Base-by-base conservation (phyloP, 139 green algal species). In the Auxenochlorella pyrenoidosa region DNA sequence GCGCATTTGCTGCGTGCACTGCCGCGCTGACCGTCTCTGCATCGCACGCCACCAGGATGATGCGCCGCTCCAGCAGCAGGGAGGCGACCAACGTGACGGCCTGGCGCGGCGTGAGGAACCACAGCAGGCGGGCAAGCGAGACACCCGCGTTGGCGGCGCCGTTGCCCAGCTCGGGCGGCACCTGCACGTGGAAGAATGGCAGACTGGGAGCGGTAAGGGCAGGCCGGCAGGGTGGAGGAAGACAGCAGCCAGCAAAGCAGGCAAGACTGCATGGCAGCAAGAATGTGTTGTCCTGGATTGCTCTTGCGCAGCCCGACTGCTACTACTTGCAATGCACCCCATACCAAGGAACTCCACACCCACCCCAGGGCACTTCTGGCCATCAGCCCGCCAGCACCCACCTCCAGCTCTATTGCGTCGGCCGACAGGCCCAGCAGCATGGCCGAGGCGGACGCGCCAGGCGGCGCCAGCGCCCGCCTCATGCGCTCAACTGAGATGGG, bases 21-120 rank as follows among this genome's bases (percentile, higher is more conserved):
- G 93, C 92, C 1, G 95, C 89, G 16, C 92, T 94, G 34, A 97
- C 90, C 1, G 81, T 94, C 73, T 97, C 94, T 24, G 87, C 89
- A 19, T 89, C 90, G 32, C 88, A 83, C 0, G 91, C 89, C 63
- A 96, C 89, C 41, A 97, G 60, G n/a, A 97, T 86, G 43, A 97
- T 90, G 21, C 95, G 93, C 26, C 95, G 90, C 90, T 97, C 95
- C 87, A 97, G 86, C 75, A 97, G 92, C 79, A 97, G 88, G 34
- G 88, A 90, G 21, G 93, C 93, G 1, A 97, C 47, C 19, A 97
- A 85, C 3, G 91, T 95, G 59, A 97, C 86, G 21, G 88, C 93
- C 22, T 82, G 63, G 18, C 87, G 83, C n/a, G 91, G 87, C 13
- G 92, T 90, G 81, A 97, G 88, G 54, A 94, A 88, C 91, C 90